Evolutionary conservation across 2,329 filamentous ascomycete species (phyloP), one percentile per base, ranked within the genome.

Genomic region (Dactylella cylindrospora): DNA sequence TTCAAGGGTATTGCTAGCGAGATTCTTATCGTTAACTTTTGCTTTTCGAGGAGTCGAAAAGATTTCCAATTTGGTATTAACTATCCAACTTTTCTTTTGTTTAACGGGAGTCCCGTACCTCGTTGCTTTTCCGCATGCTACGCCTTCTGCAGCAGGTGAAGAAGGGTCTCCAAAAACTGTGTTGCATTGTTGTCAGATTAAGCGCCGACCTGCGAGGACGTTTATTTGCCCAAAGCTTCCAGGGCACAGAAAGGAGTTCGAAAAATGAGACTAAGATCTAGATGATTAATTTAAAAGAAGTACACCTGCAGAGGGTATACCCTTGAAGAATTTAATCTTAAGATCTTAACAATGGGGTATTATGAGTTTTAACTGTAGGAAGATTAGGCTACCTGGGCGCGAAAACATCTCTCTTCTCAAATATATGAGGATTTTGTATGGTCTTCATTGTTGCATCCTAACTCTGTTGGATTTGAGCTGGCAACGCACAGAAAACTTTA

Each of bases 101-200:
- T 54, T 43, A 49, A 19, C 35, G 9, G 25, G 8, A 26, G 26
- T 22, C 39, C 19, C 9, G 36, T 22, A 35, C 2, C 3, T n/a
- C n/a, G n/a, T n/a, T n/a, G n/a, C n/a, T n/a, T 19, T 15, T 49
- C 38, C 22, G 26, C 33, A 52, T 50, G 57, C 29, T 49, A 62
- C 57, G 20, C 26, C 8, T 15, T 41, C 15, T 47, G 57, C 49
- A 29, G 47, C 49, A 62, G 46, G 41, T 46, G 38, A 22, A 51
- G 28, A 46, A 38, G n/a, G n/a, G n/a, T n/a, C n/a, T n/a, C n/a
- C n/a, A n/a, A n/a, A 41, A 32, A 32, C 15, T 43, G 55, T 49
- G 57, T 62, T 62, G 57, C 49, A 52, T 50, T 54, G 36, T 26
- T 62, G 57, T 62, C 43, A 47, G 57, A 52, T 32, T 62, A 62